phyloP scores from a whole-genome alignment of 768 basidiomycete genomes.

The Crucibulum laeve region DNA sequence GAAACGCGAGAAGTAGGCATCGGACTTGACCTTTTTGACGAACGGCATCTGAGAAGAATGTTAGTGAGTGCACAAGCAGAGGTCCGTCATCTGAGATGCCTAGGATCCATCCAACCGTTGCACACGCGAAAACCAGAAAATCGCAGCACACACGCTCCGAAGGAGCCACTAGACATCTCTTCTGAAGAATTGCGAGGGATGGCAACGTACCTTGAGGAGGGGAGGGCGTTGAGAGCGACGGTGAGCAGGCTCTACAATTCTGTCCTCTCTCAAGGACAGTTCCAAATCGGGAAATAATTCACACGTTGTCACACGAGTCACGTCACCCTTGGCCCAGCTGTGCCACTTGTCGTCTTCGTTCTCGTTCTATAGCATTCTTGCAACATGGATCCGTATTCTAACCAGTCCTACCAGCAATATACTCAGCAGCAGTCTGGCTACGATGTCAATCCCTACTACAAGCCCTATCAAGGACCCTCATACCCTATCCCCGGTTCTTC shows the following conservation, averaged over 20 bases:
- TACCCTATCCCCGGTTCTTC: slow-evolving; percentile 63
- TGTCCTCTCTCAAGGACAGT: background rate
- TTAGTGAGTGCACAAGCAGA: slow-evolving; percentile 2
- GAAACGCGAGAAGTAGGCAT: slow-evolving; percentile 97
- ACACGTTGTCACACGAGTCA: background rate
- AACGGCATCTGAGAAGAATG: slow-evolving; percentile 71
- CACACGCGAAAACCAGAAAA: slow-evolving; percentile 2
- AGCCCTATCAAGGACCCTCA: slow-evolving; percentile 73
- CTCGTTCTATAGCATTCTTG: slow-evolving; percentile 2
- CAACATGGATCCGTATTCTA: slow-evolving; percentile 39
- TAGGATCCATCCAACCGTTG: slow-evolving; percentile 30
- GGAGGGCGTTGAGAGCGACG: slow-evolving; percentile 24
- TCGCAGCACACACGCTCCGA: background rate
- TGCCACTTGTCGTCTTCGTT: background rate
- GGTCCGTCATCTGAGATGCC: slow-evolving; percentile 25
- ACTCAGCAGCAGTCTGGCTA: slow-evolving; percentile 43
- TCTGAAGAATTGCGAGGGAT: slow-evolving; percentile 1
- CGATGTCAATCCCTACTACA: slow-evolving; percentile 80
- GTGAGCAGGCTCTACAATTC: slow-evolving; percentile 10
- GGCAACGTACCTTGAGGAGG: slow-evolving; percentile 36
- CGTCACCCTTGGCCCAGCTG: background rate
- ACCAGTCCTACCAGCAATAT: slow-evolving; percentile 47
- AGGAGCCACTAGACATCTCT: background rate
- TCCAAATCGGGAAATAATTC: slow-evolving; percentile 10
- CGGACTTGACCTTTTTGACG: slow-evolving; percentile 95